These are phyloP conservation scores for Cytospora leucostoma DNA, from an alignment of 2,329 filamentous ascomycete species.

Conservation along the genomic window DNA sequence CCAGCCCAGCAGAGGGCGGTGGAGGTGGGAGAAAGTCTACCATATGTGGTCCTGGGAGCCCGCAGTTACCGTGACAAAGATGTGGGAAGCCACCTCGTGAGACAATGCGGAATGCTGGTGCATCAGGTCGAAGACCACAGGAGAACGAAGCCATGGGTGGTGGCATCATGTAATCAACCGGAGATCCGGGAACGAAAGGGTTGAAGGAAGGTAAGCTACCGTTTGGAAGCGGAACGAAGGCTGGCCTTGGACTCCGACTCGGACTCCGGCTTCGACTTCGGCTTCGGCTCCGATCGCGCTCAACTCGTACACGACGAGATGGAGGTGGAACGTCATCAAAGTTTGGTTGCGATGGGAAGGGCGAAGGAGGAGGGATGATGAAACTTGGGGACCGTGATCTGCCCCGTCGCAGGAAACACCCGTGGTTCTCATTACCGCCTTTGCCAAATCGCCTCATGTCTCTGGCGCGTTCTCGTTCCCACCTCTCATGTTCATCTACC, in stretches of 20 bases:
- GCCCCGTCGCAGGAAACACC: not conserved
- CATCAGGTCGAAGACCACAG: not conserved
- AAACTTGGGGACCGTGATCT: conserved; percentile 9
- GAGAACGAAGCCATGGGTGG: not conserved
- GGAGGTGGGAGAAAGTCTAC: not conserved
- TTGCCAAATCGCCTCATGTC: conserved; percentile 15
- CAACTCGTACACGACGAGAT: not conserved
- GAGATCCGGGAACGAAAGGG: conserved; percentile 8
- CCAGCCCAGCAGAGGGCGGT: not conserved
- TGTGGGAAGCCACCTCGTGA: not conserved
- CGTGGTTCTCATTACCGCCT: not conserved
- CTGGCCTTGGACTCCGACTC: not conserved
- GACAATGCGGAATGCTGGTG: not conserved
- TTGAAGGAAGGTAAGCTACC: not conserved
- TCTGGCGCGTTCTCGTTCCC: conserved; percentile 11
- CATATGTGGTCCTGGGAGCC: not conserved
- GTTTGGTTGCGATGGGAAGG: not conserved
- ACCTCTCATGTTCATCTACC: conserved; percentile 29
- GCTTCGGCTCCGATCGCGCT: conserved; percentile 1
- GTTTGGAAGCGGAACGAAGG: not conserved
- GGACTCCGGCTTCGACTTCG: not conserved
- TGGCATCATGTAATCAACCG: not conserved
- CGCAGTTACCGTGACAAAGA: not conserved
- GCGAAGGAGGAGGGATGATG: not conserved
- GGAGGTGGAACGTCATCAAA: not conserved